Evolutionary conservation across 176 grass and related monocot species (phyloP), one percentile per base, ranked within the genome.

Genomic region (Eleusine coracana): DNA sequence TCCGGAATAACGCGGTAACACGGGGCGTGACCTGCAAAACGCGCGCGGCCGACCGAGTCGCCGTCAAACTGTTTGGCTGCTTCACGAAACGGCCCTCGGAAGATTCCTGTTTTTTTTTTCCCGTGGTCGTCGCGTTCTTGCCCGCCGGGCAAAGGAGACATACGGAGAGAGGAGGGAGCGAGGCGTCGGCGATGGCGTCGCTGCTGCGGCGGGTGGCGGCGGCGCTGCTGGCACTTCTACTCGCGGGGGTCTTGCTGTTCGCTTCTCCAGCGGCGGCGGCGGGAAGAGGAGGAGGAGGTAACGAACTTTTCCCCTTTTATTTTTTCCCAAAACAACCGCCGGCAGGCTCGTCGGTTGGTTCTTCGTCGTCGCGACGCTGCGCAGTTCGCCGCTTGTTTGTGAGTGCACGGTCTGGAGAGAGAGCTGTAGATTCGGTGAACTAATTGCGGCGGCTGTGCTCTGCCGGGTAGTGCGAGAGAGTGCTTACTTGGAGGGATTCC

Each of bases 281-380:
- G 4, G 56, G 63, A 5, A 49, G 61, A 14, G 1, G 49, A 25
- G 0, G 58, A 38, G 85, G 50, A 70, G 84, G 87, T 87, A 74
- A 81, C 15, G 14, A 55, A 37, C 79, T 70, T 75, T 17, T 28
- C 70, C 5, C 44, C 37, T 73, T 70, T 68, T 31, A 3, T 7
- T 34, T 14, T 39, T 48, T 10, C 5, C 11, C 1, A 25, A 61
- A 55, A 20, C 27, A 3, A 3, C 62, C 42, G 48, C 87, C 40
- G 11, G 48, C 87, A 29, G 11, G 11, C 23, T 59, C 52, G 37
- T 66, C 31, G 38, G 20, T 46, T 5, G 37, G 2, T 83, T 52
- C 52, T 80, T 28, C n/a, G 27, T 38, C 0, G 62, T 21, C 11
- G 76, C n/a, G 3, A 29, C 0, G 62, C 28, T 16, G 76, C n/a